Evolutionary conservation across 116 monocot genomes (phyloP).

Genomic region (Dioscorea cayenensis): DNA sequence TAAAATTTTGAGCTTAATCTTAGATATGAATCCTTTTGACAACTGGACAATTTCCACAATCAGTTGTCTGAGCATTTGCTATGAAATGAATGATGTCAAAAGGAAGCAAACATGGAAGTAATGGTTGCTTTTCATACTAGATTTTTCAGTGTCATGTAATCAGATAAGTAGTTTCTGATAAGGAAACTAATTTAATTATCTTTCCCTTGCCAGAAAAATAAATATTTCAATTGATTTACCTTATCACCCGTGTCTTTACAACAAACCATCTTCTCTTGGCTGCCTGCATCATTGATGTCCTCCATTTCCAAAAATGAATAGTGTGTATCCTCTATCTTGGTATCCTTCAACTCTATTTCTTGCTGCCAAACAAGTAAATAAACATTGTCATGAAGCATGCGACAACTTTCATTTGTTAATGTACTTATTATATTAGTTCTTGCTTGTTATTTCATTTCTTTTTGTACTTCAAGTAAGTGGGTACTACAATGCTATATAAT

Average conservation of each 20-base stretch:
- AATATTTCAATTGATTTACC: neutral
- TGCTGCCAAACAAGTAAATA: slow-evolving; percentile 1
- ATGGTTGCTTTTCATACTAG: no score
- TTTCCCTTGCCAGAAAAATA: neutral
- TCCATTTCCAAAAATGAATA: no score
- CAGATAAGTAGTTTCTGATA: neutral
- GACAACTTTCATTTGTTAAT: neutral
- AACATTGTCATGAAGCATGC: neutral
- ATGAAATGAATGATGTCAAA: no score
- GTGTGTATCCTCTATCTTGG: no score
- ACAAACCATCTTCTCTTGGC: slow-evolving; percentile 25
- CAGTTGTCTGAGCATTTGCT: neutral
- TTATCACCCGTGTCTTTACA: slow-evolving; percentile 11
- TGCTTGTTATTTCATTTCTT: neutral
- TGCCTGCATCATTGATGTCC: neutral
- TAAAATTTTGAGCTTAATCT: neutral
- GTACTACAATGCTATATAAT: neutral
- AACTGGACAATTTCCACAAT: neutral
- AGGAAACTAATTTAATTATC: neutral
- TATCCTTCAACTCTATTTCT: no score
- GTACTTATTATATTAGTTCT: neutral
- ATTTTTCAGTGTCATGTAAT: neutral
- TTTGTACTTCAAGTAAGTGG: neutral
- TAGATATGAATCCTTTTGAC: neutral
- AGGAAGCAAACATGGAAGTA: neutral